Conservation (phyloP, 495 filamentous ascomycete species). For the Amphirosellinia nigrospora region DNA sequence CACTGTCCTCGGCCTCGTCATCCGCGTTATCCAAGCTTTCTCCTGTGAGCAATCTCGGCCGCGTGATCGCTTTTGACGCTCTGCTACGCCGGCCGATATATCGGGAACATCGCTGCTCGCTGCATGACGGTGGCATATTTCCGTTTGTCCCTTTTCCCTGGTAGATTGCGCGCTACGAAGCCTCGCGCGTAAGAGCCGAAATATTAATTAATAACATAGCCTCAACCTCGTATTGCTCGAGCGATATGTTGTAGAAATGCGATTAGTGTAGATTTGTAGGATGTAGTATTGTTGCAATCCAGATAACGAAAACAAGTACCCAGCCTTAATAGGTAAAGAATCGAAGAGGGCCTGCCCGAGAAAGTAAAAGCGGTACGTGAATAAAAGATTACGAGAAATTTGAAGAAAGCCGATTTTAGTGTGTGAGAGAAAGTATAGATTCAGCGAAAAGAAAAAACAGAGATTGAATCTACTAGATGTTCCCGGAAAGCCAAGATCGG, state of each 20-base stretch:
- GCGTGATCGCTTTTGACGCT: conserved; percentile 24
- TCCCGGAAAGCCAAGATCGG: conserved; percentile 9
- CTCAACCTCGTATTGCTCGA: conserved; percentile 1
- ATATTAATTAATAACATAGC: conserved; percentile 34
- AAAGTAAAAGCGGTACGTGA: conserved; percentile 37
- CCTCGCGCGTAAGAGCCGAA: conserved; percentile 36
- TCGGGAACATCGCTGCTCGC: conserved; percentile 28
- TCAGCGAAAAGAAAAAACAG: not conserved
- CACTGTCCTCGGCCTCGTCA: conserved; percentile 23
- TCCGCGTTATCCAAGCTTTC: conserved; percentile 8
- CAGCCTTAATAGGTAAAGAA: conserved; percentile 31
- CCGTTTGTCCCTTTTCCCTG: conserved; percentile 11
- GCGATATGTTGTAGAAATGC: not conserved
- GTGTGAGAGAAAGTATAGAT: conserved; percentile 5
- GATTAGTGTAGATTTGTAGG: not conserved
- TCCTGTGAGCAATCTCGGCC: conserved; percentile 26
- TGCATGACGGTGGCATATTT: conserved; percentile 36
- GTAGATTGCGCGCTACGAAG: conserved; percentile 29
- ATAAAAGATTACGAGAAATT: not conserved
- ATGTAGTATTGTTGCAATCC: conserved; percentile 8
- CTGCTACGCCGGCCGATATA: conserved; percentile 26
- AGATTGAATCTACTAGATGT: not conserved
- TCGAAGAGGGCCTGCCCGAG: conserved; percentile 38
- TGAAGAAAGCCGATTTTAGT: not conserved
- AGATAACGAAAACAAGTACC: conserved; percentile 28